Base-by-base conservation (phyloP, 257 asterid genomes). In the Mentha longifolia region DNA sequence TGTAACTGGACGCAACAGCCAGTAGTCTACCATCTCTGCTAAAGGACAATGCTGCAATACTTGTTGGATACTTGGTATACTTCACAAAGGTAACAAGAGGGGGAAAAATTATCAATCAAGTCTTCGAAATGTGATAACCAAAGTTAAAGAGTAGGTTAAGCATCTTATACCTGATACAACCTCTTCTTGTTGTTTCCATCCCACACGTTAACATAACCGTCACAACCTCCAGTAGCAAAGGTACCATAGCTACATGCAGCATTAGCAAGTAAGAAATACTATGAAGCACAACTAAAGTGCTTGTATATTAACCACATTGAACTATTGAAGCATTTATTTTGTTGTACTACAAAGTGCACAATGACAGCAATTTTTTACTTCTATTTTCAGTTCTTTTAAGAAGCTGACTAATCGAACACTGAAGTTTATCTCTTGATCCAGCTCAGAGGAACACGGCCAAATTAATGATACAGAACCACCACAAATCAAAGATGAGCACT, bases 131-230 rank as follows among this genome's bases (percentile, higher is more conserved):
- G 20, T 35, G 61, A 52, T 25, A n/a, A 70, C 4, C 64, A 28
- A 76, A 62, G 46, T 39, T 25, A 67, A 30, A 59, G 22, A 2
- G 1, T 11, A 37, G 39, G 30, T 54, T 60, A 10, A 61, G 78
- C 42, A 37, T 72, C 30, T 68, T 22, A 79, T 80, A 91, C 99
- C 92, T 94, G 97, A 76, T 94, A 94, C 68, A 94, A 9, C 76
- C 98, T 85, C 92, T 91, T 94, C 81, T 94, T 94, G 77, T 94
- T 94, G 89, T 85, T 89, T 13, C 98, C 97, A 76, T 94, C 98
- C 98, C 98, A 94, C 62, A 94, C 90, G 50, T 94, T 94, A 7
- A 91, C 97, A 78, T 84, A 94, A 42, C 97, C 99, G 64, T 94
- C 99, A 67, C 97, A 81, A 22, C 89, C 98, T 72, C 99, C 99